Evolutionary conservation across 352 stramenopile genomes (phyloP).

Genomic region (Saprolegnia diclina): DNA sequence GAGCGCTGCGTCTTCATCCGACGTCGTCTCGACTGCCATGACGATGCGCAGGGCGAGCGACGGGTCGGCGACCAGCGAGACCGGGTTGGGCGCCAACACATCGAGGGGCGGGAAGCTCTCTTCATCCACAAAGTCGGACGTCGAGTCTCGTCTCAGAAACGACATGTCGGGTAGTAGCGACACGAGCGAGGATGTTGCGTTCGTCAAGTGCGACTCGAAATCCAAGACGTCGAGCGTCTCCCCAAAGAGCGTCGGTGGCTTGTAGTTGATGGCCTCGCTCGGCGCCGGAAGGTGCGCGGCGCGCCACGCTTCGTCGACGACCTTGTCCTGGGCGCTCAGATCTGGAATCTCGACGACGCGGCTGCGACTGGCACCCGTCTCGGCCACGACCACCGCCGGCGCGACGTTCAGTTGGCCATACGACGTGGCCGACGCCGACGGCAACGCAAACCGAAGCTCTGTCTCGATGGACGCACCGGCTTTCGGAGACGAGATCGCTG

Average conservation of each 20-base stretch:
- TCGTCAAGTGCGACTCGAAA: slow-evolving; percentile 22
- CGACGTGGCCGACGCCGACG: background rate
- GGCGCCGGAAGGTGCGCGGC: slow-evolving; percentile 13
- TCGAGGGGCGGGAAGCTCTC: slow-evolving; percentile 14
- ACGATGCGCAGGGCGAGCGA: background rate
- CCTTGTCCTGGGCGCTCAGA: slow-evolving; percentile 12
- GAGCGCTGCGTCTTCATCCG: background rate
- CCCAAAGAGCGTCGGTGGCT: slow-evolving; percentile 26
- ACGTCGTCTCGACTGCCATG: slow-evolving; percentile 15
- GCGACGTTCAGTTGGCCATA: background rate
- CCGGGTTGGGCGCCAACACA: background rate
- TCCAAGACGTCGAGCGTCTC: slow-evolving; percentile 16
- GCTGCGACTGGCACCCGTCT: background rate
- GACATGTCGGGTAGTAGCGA: slow-evolving; percentile 19
- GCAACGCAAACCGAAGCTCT: background rate
- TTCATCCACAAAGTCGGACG: slow-evolving; percentile 15
- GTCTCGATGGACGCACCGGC: background rate
- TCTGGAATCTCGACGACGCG: slow-evolving; percentile 13
- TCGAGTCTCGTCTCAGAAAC: slow-evolving; percentile 1
- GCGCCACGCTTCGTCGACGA: slow-evolving; percentile 26
- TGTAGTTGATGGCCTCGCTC: slow-evolving; percentile 20
- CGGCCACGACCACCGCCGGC: background rate
- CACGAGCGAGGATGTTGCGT: slow-evolving; percentile 20
- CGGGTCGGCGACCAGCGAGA: background rate
- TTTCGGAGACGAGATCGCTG: slow-evolving; percentile 10